Conservation (phyloP, 2,329 filamentous ascomycete genomes). For the Colletotrichum gigasporum region DNA sequence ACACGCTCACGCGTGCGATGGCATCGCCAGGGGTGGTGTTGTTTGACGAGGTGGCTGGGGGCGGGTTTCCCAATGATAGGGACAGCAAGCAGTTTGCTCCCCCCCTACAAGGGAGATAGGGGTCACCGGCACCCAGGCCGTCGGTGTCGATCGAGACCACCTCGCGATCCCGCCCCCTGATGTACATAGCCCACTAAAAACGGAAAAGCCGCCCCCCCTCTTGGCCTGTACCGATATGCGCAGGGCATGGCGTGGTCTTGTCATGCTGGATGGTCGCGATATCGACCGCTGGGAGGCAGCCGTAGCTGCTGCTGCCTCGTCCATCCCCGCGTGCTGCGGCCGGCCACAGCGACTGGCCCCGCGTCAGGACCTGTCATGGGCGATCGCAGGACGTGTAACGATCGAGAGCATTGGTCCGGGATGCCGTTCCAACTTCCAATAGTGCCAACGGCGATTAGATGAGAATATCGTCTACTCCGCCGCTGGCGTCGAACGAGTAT, state of each 20-base stretch:
- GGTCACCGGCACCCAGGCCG: slow-evolving; percentile 23
- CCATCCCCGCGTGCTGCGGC: background rate
- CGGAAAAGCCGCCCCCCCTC: background rate
- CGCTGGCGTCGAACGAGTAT: slow-evolving; percentile 8
- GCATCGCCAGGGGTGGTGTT: background rate
- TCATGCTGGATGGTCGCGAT: background rate
- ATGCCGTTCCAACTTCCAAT: background rate
- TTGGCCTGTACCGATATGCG: background rate
- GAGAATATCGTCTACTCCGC: background rate
- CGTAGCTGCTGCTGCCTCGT: background rate
- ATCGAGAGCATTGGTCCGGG: background rate
- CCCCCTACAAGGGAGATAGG: slow-evolving; percentile 14
- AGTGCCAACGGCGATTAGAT: slow-evolving; percentile 4
- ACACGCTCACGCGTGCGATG: slow-evolving; percentile 9
- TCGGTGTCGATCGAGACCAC: slow-evolving; percentile 29
- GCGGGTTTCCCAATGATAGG: slow-evolving; percentile 3
- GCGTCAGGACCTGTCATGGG: background rate
- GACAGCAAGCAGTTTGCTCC: background rate
- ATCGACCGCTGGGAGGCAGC: background rate
- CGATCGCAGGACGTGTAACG: slow-evolving; percentile 14
- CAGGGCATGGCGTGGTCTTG: background rate
- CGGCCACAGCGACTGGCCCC: background rate
- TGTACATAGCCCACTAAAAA: slow-evolving; percentile 7
- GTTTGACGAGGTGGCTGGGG: slow-evolving; percentile 9
- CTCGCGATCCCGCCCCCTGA: slow-evolving; percentile 15